phyloP scores from a whole-genome alignment of 75 land plant genomes.

The Cupressus sempervirens region DNA sequence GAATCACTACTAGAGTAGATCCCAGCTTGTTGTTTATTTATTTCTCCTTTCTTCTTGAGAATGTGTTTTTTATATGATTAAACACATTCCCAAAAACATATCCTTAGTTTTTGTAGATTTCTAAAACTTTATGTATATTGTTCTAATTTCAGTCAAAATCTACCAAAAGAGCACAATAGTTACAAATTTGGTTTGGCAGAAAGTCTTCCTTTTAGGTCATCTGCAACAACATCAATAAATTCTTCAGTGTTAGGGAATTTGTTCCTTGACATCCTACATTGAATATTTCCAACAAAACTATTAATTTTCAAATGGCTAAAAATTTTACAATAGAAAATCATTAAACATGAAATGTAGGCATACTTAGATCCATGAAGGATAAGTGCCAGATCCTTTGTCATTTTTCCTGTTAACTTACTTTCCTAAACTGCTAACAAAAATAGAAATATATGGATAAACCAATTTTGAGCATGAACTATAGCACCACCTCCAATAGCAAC shows the following conservation, averaged over 20 bases:
- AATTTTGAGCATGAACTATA: too few relatives aligned
- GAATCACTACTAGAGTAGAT: neutral
- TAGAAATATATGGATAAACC: too few relatives aligned
- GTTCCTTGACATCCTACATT: conserved; percentile 40
- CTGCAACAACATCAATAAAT: conserved; percentile 72
- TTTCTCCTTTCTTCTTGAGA: neutral
- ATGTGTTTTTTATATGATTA: neutral
- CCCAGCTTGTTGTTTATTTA: neutral
- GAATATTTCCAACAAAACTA: neutral
- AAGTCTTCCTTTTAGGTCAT: conserved; percentile 40
- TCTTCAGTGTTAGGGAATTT: conserved; percentile 64
- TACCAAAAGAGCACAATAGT: conserved; percentile 9
- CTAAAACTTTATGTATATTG: neutral
- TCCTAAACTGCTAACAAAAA: too few relatives aligned
- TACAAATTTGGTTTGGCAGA: conserved; percentile 30
- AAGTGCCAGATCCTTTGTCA: conserved; percentile 95
- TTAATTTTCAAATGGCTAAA: neutral
- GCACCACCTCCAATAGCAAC: too few relatives aligned
- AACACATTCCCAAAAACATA: neutral
- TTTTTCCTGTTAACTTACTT: conserved; percentile 85
- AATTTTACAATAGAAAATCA: neutral
- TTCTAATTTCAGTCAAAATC: neutral
- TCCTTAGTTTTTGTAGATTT: neutral
- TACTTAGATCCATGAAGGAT: conserved; percentile 86
- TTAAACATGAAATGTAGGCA: conserved; percentile 9